These are phyloP conservation scores for Candida saitoana DNA, from an alignment of 805 yeast species.

Conservation along the genomic window DNA sequence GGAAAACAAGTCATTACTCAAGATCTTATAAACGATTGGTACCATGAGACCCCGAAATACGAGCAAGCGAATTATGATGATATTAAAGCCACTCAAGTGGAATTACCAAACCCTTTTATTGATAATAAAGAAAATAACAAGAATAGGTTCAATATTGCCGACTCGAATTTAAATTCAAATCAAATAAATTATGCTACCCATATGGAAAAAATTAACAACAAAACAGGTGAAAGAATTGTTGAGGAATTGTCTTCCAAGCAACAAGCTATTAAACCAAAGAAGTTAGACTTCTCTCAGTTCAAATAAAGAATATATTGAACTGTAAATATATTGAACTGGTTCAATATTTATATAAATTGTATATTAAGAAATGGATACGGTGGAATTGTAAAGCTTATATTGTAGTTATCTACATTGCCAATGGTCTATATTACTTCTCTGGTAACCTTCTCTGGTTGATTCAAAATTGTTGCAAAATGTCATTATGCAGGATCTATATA, in stretches of 20 bases:
- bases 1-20: constrained; percentile 30
- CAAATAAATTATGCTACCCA: constrained; percentile 20
- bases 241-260: constrained; percentile 31
- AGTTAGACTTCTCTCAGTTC: constrained; percentile 24
- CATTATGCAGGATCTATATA: neutral
- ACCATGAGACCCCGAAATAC: constrained; percentile 9
- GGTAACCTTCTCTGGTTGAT: no score
- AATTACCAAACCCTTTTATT: constrained; percentile 22
- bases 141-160: constrained; percentile 1
- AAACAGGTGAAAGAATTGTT: constrained; percentile 33
- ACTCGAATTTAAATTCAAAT: neutral
- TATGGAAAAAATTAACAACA: constrained; percentile 29
- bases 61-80: constrained; percentile 2
- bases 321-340: neutral
- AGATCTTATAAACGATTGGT: constrained; percentile 32
- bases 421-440: no score
- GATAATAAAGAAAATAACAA: constrained; percentile 1
- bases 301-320: neutral
- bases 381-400: neutral
- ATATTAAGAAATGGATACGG: neutral
- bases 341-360: neutral
- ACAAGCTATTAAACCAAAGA: constrained; percentile 34
- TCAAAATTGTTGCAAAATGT: neutral
- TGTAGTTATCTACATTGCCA: neutral
- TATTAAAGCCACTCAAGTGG: constrained; percentile 8